These are phyloP conservation scores for Eimeria tenella DNA, from an alignment of 169 alveolate species.

Conservation along the genomic window DNA sequence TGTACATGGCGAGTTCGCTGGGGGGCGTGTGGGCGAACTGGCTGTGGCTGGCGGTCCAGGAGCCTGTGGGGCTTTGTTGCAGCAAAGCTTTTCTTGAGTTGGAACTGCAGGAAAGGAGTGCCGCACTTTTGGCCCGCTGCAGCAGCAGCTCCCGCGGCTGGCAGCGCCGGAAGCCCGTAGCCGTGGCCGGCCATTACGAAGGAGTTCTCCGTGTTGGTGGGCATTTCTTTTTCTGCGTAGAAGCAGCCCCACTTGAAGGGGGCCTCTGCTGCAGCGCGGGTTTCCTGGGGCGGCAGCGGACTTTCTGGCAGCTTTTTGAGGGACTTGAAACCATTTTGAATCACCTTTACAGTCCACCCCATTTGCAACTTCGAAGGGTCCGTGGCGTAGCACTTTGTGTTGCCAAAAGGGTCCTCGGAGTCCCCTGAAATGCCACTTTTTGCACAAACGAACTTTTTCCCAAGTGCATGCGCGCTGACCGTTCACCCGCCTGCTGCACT, in stretches of 20 bases:
- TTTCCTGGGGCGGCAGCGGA: conserved; percentile 12
- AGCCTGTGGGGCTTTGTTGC: not conserved
- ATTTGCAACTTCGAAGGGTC: conserved; percentile 60
- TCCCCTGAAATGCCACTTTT: conserved; percentile 77
- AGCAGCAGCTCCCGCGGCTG: not conserved
- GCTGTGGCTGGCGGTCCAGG: conserved; percentile 57
- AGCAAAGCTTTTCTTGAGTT: not conserved
- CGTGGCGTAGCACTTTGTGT: conserved; percentile 84
- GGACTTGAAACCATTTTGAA: too few species aligned
- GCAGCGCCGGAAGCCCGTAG: conserved; percentile 39
- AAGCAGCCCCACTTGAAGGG: conserved; percentile 76
- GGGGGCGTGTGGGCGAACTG: conserved; percentile 72
- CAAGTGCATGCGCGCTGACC: conserved; percentile 17
- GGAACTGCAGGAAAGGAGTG: not conserved
- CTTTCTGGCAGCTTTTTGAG: not conserved
- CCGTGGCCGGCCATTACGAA: conserved; percentile 35
- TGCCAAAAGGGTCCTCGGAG: conserved; percentile 81
- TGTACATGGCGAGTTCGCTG: conserved; percentile 66
- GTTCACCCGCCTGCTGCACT: conserved; percentile 74
- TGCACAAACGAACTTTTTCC: not conserved
- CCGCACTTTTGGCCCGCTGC: not conserved
- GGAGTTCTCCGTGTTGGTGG: not conserved
- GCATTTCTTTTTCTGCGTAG: conserved; percentile 70
- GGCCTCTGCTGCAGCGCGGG: not conserved
- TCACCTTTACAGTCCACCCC: conserved; percentile 72